Conservation (phyloP, 2,329 filamentous ascomycete species). For the Epichloe glyceriae region DNA sequence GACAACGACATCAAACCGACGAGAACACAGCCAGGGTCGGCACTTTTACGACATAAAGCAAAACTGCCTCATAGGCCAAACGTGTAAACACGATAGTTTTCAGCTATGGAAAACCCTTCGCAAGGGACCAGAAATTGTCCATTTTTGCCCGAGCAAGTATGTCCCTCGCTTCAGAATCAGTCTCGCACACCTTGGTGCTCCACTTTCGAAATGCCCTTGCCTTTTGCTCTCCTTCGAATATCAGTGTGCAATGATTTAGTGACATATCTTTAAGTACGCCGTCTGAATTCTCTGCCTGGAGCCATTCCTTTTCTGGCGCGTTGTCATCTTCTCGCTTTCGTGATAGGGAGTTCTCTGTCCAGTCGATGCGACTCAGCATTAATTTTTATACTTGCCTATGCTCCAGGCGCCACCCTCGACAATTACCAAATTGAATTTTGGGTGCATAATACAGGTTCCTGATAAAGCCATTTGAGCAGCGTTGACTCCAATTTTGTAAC, state of each 20-base stretch:
- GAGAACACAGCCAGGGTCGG: no score
- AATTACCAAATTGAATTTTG: slow-evolving; percentile 75
- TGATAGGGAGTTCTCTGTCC: slow-evolving; percentile 76
- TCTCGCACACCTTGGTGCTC: slow-evolving; percentile 83
- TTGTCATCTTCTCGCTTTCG: slow-evolving; percentile 46
- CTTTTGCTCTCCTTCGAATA: slow-evolving; percentile 89
- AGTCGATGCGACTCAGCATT: slow-evolving; percentile 87
- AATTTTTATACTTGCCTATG: slow-evolving; percentile 81
- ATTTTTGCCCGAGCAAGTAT: slow-evolving; percentile 69
- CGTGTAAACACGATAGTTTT: background rate
- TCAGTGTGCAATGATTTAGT: slow-evolving; percentile 64
- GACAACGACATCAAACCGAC: no score
- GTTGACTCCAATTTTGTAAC: slow-evolving; percentile 86
- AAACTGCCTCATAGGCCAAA: no score
- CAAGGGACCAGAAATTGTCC: slow-evolving; percentile 89
- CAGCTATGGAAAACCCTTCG: slow-evolving; percentile 42
- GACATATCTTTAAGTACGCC: slow-evolving; percentile 72
- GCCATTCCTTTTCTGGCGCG: slow-evolving; percentile 57
- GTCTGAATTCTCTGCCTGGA: slow-evolving; percentile 64
- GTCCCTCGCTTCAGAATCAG: slow-evolving; percentile 77
- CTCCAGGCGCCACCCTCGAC: slow-evolving; percentile 83
- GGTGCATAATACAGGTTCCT: slow-evolving; percentile 84
- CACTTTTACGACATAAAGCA: no score
- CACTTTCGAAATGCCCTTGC: slow-evolving; percentile 72
- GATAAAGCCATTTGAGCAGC: slow-evolving; percentile 80